phyloP scores from a whole-genome alignment of 2,329 filamentous ascomycete species.

The Alternaria gaisen region DNA sequence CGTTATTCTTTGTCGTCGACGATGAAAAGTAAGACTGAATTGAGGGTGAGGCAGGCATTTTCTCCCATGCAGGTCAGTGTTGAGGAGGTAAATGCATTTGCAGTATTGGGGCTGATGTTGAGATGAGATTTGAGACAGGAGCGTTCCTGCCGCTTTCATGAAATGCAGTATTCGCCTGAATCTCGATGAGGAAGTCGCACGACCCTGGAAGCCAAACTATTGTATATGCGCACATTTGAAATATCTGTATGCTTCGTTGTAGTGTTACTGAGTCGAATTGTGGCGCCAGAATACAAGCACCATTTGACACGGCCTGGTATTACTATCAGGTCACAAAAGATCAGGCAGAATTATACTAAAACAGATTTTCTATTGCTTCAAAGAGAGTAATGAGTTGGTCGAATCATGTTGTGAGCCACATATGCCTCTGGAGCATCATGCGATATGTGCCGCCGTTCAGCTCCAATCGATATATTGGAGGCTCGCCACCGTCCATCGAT shows the following conservation, averaged over 20 bases:
- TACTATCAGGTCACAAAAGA: not conserved
- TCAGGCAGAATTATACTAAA: not conserved
- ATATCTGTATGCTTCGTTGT: not conserved
- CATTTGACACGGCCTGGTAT: no score
- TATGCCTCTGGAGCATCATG: not conserved
- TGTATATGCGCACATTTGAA: not conserved
- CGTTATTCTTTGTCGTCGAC: conserved; percentile 48
- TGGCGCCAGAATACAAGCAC: not conserved
- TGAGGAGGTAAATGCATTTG: not conserved
- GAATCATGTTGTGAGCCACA: conserved; percentile 3
- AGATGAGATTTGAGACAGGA: not conserved
- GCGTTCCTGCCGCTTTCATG: not conserved
- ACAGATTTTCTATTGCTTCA: conserved; percentile 22
- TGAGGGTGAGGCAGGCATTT: conserved; percentile 51
- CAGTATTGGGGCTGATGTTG: not conserved
- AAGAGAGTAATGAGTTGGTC: conserved; percentile 42
- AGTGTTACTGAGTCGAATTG: not conserved
- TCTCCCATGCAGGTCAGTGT: not conserved
- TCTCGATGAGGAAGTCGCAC: not conserved
- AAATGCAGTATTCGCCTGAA: not conserved
- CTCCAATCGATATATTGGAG: not conserved
- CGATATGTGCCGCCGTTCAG: not conserved
- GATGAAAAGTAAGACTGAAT: conserved; percentile 57
- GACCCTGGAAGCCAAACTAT: fast-evolving
- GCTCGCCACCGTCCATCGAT: no score